Base-by-base conservation (phyloP, 75 land plant species). In the Larix kaempferi region DNA sequence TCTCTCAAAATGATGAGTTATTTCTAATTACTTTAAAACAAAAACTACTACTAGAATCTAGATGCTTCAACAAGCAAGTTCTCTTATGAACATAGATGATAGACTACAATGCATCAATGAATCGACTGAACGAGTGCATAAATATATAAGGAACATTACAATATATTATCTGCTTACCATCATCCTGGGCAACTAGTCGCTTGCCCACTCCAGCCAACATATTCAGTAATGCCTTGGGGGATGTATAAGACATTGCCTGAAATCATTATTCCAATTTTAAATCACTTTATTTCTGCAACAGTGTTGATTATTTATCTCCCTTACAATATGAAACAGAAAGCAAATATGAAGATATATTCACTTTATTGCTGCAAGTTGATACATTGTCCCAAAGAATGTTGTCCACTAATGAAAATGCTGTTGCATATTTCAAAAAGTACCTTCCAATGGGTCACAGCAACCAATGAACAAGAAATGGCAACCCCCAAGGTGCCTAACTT, bases 241-340 rank as follows among this genome's bases (percentile, higher is more conserved):
- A 97, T 57, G 85, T 83, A 91, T 92, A 94, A 59, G 94, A 91
- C 93, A 97, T 95, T 67, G 91, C 98, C 98, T 94, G 90, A 39
- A 78, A 81, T 25, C 21, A 57, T 52, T 25, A 11, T 56, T 74
- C 76, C 55, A 0, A 55, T 54, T 54, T 26, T 55, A 12, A 56
- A 23, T 54, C 17, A 54, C 11, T 54, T n/a, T 55, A 19, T 74
- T 33, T 13, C 55, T 21, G 23, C 29, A 74, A 56, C 2, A 1
- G 0, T 55, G 76, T 6, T 56, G 27, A 56, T 26, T 74, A 35
- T 3, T 56, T 56, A 54, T 52, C 76, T 54, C 25, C n/a, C 26
- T 74, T 23, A 55, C 2, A 56, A 49, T 56, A 56, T 17, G 21
- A 74, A 73, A 73, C 13, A 55, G 27, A 19, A 52, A 74, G 35